A percentile compares a stretch with the other conserved stretches of the same genome.
Evolutionary conservation across 2,329 filamentous ascomycete species (phyloP).

Genomic region (Fusarium sp.): DNA sequence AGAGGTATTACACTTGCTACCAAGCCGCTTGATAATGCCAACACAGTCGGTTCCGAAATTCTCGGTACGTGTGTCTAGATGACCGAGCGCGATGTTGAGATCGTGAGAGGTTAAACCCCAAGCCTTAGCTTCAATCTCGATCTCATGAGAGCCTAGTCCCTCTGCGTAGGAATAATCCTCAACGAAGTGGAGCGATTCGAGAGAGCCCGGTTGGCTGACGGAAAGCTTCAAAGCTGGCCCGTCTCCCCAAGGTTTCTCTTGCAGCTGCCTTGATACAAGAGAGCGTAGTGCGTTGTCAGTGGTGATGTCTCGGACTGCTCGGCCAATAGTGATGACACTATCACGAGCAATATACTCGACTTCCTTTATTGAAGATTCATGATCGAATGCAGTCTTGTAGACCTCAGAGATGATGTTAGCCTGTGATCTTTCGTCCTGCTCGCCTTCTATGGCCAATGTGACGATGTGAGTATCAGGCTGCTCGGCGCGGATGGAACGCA

Average conservation of each 20-base stretch:
- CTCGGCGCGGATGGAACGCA: neutral
- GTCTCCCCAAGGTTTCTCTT: neutral
- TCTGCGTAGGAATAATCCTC: rapidly evolving
- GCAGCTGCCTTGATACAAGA: neutral
- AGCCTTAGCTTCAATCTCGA: neutral
- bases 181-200: neutral
- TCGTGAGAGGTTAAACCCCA: neutral
- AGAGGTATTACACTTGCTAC: rapidly evolving
- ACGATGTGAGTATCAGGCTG: neutral
- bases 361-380: neutral
- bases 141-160: neutral
- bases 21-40: neutral
- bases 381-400: neutral
- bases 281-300: neutral
- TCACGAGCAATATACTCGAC: neutral
- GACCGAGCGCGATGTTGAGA: neutral
- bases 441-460: neutral
- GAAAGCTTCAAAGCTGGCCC: neutral
- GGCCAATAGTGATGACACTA: neutral
- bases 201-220: neutral
- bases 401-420: neutral
- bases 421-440: rapidly evolving
- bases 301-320: neutral
- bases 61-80: neutral
- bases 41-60: neutral